Evolutionary conservation across 108 stramenopile species (phyloP).

Genomic region (Cyclotella distinguenda): DNA sequence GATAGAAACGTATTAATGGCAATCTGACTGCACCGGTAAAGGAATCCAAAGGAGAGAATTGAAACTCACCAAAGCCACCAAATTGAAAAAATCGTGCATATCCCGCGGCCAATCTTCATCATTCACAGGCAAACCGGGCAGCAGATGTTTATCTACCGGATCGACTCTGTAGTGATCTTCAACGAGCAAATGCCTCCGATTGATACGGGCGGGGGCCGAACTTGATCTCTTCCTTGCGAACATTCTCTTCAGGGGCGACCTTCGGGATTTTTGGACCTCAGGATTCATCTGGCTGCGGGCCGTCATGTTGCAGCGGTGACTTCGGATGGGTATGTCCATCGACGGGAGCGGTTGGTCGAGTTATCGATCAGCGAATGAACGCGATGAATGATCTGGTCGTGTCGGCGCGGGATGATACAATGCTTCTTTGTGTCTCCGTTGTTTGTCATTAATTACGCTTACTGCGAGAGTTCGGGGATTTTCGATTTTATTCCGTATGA

Average conservation of each 20-base stretch:
- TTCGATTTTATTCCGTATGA: too few species aligned
- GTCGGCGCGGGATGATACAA: too few species aligned
- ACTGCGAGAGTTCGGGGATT: too few species aligned
- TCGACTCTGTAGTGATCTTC: slow-evolving; percentile 78
- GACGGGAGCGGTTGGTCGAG: neutral
- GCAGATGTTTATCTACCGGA: slow-evolving; percentile 42
- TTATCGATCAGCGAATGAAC: neutral
- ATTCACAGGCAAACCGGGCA: slow-evolving; percentile 74
- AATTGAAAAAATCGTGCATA: slow-evolving; percentile 86
- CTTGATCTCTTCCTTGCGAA: slow-evolving; percentile 23
- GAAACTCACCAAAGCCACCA: slow-evolving; percentile 63
- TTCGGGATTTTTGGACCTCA: neutral
- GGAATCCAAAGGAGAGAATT: neutral
- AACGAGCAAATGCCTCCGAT: slow-evolving; percentile 37
- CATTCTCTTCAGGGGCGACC: slow-evolving; percentile 9
- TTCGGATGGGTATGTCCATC: slow-evolving; percentile 23
- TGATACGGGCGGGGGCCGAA: slow-evolving; percentile 32
- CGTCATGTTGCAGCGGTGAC: slow-evolving; percentile 19
- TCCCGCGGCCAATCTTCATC: slow-evolving; percentile 75
- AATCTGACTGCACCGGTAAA: too few species aligned
- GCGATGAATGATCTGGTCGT: too few species aligned
- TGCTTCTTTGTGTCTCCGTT: too few species aligned
- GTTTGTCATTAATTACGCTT: too few species aligned
- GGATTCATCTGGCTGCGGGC: neutral
- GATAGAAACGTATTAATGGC: too few species aligned